Percentiles rank a stretch among this genome's conserved stretches.
Evolutionary conservation across 2,329 filamentous ascomycete species (phyloP).

Genomic region (Aureobasidium sp.): DNA sequence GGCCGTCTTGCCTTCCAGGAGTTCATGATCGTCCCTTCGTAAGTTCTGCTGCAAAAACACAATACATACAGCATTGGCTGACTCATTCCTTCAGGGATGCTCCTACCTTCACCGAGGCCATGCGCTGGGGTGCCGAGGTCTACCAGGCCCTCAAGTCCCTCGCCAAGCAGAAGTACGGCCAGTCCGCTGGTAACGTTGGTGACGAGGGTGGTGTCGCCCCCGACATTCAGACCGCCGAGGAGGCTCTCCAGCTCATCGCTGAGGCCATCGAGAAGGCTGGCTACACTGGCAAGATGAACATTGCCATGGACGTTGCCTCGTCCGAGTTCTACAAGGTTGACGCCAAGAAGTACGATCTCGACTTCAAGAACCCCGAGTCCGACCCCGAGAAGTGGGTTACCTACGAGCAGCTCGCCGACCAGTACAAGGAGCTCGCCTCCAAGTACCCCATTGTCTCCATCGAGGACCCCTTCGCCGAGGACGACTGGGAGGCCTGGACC

Average conservation of each 20-base stretch:
- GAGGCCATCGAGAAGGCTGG: constrained; percentile 90
- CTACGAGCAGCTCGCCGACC: constrained; percentile 89
- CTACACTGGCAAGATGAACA: constrained; percentile 93
- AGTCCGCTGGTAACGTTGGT: constrained; percentile 97
- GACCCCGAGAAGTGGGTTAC: constrained; percentile 97
- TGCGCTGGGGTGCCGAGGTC: constrained; percentile 93
- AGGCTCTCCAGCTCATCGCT: constrained; percentile 93
- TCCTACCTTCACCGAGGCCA: constrained; percentile 85
- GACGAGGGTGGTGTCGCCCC: constrained; percentile 99
- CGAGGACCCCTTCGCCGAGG: constrained; percentile 98
- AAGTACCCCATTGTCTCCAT: constrained; percentile 99
- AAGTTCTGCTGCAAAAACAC: constrained; percentile 15
- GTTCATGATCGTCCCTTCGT: constrained; percentile 47
- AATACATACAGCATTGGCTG: constrained; percentile 11
- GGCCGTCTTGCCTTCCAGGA: constrained; percentile 64
- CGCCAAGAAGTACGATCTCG: constrained; percentile 98
- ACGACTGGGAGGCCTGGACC: constrained; percentile 99
- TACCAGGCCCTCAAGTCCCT: constrained; percentile 97
- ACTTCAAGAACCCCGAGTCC: constrained; percentile 99
- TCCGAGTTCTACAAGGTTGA: constrained; percentile 98
- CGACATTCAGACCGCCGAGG: constrained; percentile 93
- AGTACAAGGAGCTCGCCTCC: constrained; percentile 78
- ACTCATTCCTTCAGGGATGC: constrained; percentile 50
- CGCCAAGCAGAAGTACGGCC: constrained; percentile 99
- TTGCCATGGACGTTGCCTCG: constrained; percentile 98